Evolutionary conservation across 1,284 basidiomycete genomes (phyloP).

Genomic region (Irpex sp.): DNA sequence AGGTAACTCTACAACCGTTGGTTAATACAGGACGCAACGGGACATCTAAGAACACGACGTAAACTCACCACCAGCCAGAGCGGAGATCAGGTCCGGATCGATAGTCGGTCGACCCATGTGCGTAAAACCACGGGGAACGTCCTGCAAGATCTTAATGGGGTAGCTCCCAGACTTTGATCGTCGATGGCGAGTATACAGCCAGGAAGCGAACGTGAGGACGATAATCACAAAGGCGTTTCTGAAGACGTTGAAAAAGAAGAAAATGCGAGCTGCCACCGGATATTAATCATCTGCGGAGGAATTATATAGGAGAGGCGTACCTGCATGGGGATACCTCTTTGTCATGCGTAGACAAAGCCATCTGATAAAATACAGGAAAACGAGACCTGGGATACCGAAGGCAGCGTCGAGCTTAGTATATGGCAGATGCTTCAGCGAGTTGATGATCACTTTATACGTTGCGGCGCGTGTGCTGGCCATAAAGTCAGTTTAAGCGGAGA

Average conservation of each 20-base stretch:
- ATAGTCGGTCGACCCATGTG: conserved; percentile 71
- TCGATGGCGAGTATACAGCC: conserved; percentile 70
- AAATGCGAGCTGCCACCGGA: conserved; percentile 45
- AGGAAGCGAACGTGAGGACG: conserved; percentile 78
- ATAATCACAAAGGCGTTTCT: conserved; percentile 85
- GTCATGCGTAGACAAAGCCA: conserved; percentile 53
- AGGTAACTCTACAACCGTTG: conserved; percentile 52
- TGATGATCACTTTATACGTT: conserved; percentile 85
- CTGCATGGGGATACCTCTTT: conserved; percentile 60
- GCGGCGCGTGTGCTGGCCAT: conserved; percentile 65
- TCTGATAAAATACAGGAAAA: conserved; percentile 72
- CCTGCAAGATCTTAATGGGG: conserved; percentile 80
- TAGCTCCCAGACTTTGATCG: conserved; percentile 53
- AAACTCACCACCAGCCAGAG: conserved; percentile 47
- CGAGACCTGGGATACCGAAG: conserved; percentile 77
- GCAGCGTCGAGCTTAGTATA: conserved; percentile 76
- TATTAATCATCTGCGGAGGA: conserved; percentile 1
- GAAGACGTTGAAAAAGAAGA: conserved; percentile 82
- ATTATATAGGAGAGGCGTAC: conserved; percentile 30
- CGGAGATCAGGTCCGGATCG: conserved; percentile 53
- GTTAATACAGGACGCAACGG: background rate
- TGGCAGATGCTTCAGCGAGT: conserved; percentile 79
- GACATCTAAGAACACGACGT: background rate
- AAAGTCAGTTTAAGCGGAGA: conserved; percentile 3
- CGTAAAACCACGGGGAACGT: conserved; percentile 77